phyloP scores from a whole-genome alignment of 2,329 filamentous ascomycete species.

The Phaeomoniella chlamydospora region DNA sequence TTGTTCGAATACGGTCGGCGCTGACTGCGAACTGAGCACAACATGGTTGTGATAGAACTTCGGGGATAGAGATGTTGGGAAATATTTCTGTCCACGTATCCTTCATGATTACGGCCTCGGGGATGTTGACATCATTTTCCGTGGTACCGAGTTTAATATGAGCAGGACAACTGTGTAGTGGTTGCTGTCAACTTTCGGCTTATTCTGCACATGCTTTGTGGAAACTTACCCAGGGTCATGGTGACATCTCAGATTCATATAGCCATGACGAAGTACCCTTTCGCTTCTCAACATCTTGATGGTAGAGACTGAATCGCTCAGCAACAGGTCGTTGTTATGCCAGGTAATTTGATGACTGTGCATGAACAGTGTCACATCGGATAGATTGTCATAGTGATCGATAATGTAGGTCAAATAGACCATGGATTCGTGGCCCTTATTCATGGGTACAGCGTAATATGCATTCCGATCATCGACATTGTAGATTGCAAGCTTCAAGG shows the following conservation, averaged over 20 bases:
- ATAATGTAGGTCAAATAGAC: slow-evolving; percentile 49
- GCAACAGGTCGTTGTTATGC: slow-evolving; percentile 35
- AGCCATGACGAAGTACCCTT: slow-evolving; percentile 21
- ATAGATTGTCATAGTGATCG: slow-evolving; percentile 44
- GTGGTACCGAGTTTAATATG: slow-evolving; percentile 19
- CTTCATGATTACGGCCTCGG: slow-evolving; percentile 11
- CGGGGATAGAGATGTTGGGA: slow-evolving; percentile 13
- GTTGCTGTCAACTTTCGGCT: slow-evolving; percentile 20
- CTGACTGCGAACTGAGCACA: slow-evolving; percentile 21
- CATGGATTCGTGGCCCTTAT: slow-evolving; percentile 50
- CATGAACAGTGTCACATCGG: slow-evolving; percentile 46
- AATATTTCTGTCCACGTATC: slow-evolving; percentile 13
- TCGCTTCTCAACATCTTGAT: slow-evolving; percentile 19
- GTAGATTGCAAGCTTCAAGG: slow-evolving; percentile 24
- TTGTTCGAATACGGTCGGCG: slow-evolving; percentile 14
- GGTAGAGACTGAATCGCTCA: slow-evolving; percentile 14
- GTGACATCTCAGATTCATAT: slow-evolving; percentile 24
- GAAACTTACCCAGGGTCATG: slow-evolving; percentile 24
- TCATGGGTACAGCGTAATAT: slow-evolving; percentile 36
- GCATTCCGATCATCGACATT: slow-evolving; percentile 37
- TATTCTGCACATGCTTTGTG: slow-evolving; percentile 20
- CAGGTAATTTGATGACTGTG: slow-evolving; percentile 40
- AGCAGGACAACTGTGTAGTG: slow-evolving; percentile 23
- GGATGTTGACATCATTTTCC: slow-evolving; percentile 10
- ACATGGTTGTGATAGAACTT: slow-evolving; percentile 13